Percentiles rank a stretch among this genome's conserved stretches.
phyloP scores from a whole-genome alignment of 345 rosid genomes.

The Murraya paniculata region DNA sequence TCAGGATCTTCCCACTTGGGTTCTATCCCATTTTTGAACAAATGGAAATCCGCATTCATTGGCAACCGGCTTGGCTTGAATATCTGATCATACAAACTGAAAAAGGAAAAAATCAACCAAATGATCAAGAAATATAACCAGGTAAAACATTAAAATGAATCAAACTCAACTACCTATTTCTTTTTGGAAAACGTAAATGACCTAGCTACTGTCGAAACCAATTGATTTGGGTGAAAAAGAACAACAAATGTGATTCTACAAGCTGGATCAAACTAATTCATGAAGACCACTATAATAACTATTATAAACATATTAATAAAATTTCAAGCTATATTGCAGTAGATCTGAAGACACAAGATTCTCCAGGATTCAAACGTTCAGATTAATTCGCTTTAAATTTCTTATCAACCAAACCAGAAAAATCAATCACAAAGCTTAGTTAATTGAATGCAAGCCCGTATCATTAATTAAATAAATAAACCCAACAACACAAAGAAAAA shows the following conservation, averaged over 20 bases:
- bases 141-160: not conserved
- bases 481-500: not conserved
- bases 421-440: not conserved
- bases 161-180: not conserved
- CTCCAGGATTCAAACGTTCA: not conserved
- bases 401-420: not conserved
- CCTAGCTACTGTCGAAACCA: not conserved
- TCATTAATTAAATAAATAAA: not conserved
- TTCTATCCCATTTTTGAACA: constrained; percentile 85
- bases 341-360: not conserved
- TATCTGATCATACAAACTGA: constrained; percentile 75
- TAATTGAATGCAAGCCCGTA: not conserved
- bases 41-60: constrained; percentile 66
- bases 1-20: constrained; percentile 99
- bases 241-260: not conserved
- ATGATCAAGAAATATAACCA: not conserved
- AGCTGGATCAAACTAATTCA: not conserved
- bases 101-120: constrained; percentile 10
- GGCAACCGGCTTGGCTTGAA: constrained; percentile 77
- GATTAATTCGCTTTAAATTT: not conserved
- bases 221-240: not conserved
- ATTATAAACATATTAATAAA: not conserved
- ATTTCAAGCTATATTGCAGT: not conserved
- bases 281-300: not conserved
- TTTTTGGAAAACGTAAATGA: not conserved